Base-by-base conservation (phyloP, 2,329 filamentous ascomycete genomes). In the Stagonosporopsis cucurbitacearum region DNA sequence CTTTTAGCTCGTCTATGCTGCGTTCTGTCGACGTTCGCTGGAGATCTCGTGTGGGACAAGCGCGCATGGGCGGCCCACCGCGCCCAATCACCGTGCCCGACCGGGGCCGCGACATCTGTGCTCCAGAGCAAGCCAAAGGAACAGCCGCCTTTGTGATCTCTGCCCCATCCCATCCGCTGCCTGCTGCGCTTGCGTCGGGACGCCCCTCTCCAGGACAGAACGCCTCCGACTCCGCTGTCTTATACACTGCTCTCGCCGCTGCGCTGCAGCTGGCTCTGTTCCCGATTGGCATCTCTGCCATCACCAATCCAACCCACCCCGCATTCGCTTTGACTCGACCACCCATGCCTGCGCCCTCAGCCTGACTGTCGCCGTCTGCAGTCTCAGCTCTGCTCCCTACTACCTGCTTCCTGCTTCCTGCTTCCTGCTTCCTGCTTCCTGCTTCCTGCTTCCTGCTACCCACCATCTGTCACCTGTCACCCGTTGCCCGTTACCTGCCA, bases 181-280 rank as follows among this genome's bases (percentile, higher is more conserved):
- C 62, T 63, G 55, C 64, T 66, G 66, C 66, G 62, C 62, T 66
- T 65, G 51, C 65, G 55, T 62, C 58, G 59, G 58, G 56, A 64
- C 67, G 65, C 68, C 66, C 67, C 64, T 69, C 50, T 54, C 62
- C 42, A 51, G 59, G 62, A 50, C 47, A 54, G 55, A 54, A 57
- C 58, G 64, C 59, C 62, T 58, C 58, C 55, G 43, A 50, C 58
- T 25, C 45, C 49, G 56, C 53, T 51, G 61, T 63, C 58, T 68
- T 71, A 71, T 72, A 73, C 68, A 63, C 65, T 64, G 64, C 63
- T 59, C 60, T 65, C 63, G 69, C 68, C 67, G 65, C 64, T 59
- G 59, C 64, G 66, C 59, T 59, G 59, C 64, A 65, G 60, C 57
- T 59, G 62, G 53, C 56, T 63, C 62, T 61, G 64, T 59, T 61